Evolutionary conservation across 2,329 filamentous ascomycete species (phyloP), one percentile per base, ranked within the genome.

Genomic region (Cyphellophora attinorum): DNA sequence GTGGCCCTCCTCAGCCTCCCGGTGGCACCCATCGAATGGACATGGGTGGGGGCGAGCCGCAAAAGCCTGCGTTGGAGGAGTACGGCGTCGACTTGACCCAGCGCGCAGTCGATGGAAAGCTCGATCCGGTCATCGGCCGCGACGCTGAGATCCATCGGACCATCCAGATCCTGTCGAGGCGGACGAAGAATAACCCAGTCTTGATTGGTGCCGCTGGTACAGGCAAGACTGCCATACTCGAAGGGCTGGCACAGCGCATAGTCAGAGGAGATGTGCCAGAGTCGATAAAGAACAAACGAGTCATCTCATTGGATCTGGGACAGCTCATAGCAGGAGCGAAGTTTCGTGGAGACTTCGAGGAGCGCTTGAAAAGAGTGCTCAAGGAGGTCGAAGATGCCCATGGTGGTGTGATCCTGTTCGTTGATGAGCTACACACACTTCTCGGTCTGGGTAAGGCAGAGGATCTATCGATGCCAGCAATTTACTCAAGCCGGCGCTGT

Each of bases 151-250:
- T 96, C 34, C 85, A 94, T 53, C 72, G 91, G 32, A 94, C 88
- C 0, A 95, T 96, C 40, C 91, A 96, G 53, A 82, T 98, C 8
- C 63, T 98, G 2, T 95, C 88, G 11, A 71, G 91, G 44, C 72
- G 91, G 41, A 96, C 91, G 5, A 96, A 96, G 60, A 96, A 98
- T 70, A 98, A 98, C 61, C 91, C 91, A 2, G 89, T 96, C 31
- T 74, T 98, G 47, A 96, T 98, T 46, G 91, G 91, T 65, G 88
- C 96, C 56, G 89, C 91, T 21, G 91, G 91, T 78, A 91, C 96
- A 15, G 91, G 91, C 55, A 98, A 98, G 69, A 98, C 91, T 4
- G 95, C 91, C 4, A 88, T 98, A 37, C 86, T 96, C 32, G 91
- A 98, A 65, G 91, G 91, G 51, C 72, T 98, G 39, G 91, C 91